These are phyloP conservation scores for Claviceps purpurea DNA, from an alignment of 2,329 filamentous ascomycete genomes.

Conservation along the genomic window DNA sequence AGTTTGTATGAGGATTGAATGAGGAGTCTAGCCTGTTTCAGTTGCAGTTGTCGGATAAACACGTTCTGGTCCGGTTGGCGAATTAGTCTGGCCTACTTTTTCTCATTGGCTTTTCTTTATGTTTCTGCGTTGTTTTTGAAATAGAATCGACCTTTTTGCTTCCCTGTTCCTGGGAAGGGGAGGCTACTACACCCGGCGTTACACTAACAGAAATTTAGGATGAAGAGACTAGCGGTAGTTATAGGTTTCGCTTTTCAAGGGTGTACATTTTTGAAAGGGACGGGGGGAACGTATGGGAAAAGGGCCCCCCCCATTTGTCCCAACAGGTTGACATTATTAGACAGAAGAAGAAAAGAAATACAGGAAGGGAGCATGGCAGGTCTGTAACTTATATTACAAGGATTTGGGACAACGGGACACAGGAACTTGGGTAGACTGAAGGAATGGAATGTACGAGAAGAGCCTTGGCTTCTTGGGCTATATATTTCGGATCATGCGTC, in stretches of 20 bases:
- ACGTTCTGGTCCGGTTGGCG: neutral
- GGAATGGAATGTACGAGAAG: slow-evolving; percentile 22
- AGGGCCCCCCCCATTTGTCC: slow-evolving; percentile 11
- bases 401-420: slow-evolving; percentile 19
- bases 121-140: neutral
- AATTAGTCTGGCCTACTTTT: neutral
- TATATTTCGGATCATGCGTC: slow-evolving; percentile 6
- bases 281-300: no score
- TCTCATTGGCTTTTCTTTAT: neutral
- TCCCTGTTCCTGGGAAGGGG: neutral
- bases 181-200: slow-evolving; percentile 1
- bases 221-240: no score
- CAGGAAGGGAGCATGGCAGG: slow-evolving; percentile 11
- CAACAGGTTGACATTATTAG: slow-evolving; percentile 21
- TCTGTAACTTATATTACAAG: slow-evolving; percentile 24
- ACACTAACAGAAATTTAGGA: neutral
- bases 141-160: slow-evolving; percentile 6
- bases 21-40: neutral
- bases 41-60: neutral
- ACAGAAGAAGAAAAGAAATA: slow-evolving; percentile 20
- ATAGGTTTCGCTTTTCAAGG: no score
- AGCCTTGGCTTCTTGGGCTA: slow-evolving; percentile 14
- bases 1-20: neutral
- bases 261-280: no score
- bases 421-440: slow-evolving; percentile 19